phyloP scores from a whole-genome alignment of 108 stramenopile species.

The Chaetoceros muelleri region DNA sequence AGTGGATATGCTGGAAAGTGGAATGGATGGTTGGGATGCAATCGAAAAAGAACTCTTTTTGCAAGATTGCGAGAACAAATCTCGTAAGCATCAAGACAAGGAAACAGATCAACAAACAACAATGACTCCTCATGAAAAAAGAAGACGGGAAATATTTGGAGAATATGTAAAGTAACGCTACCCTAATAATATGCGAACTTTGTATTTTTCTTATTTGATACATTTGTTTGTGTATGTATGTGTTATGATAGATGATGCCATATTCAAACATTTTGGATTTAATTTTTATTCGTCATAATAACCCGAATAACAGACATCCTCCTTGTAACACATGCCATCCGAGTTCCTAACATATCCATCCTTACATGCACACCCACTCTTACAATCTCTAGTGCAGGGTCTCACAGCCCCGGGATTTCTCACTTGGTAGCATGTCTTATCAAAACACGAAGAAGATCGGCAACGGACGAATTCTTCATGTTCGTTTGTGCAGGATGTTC shows the following conservation, averaged over 20 bases:
- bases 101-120: background rate
- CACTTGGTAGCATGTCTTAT: background rate
- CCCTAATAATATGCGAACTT: no score
- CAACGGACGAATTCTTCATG: background rate
- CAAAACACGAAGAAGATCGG: background rate
- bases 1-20: background rate
- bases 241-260: no score
- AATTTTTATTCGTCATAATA: no score
- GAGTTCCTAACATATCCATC: background rate
- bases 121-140: background rate
- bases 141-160: background rate
- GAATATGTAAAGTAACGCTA: no score
- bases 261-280: no score
- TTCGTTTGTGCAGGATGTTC: no score
- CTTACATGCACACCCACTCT: background rate
- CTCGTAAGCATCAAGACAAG: background rate
- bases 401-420: background rate
- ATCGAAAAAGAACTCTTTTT: background rate
- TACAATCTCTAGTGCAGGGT: background rate
- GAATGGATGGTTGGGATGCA: background rate
- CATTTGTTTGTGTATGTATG: no score
- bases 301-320: constrained; percentile 10
- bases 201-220: no score
- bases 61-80: background rate
- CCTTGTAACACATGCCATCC: background rate